Conservation (phyloP, 805 yeast genomes). For the Wickerhamomyces queroliae region DNA sequence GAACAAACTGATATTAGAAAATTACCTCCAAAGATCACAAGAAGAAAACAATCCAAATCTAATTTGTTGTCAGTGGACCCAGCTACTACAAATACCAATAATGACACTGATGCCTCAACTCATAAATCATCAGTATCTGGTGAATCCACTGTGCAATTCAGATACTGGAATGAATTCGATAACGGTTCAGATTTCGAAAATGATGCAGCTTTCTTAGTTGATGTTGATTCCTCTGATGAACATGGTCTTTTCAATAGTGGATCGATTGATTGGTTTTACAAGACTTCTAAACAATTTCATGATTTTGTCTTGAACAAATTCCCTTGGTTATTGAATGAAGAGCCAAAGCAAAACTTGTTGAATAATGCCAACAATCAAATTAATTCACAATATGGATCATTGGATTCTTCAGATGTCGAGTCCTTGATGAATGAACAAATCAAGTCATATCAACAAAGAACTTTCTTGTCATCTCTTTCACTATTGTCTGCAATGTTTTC, state of each 20-base stretch:
- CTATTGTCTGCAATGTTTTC: conserved; percentile 33
- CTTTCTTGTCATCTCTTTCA: conserved; percentile 39
- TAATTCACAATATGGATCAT: conserved; percentile 2
- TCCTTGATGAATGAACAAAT: conserved; percentile 6
- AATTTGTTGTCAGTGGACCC: conserved; percentile 1
- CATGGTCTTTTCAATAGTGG: conserved; percentile 14
- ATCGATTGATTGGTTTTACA: conserved; percentile 24
- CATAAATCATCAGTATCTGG: conserved; percentile 7
- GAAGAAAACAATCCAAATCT: conserved; percentile 2
- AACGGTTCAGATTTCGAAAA: conserved; percentile 49
- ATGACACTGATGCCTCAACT: conserved; percentile 3
- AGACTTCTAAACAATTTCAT: conserved; percentile 10
- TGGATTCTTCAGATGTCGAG: conserved; percentile 10
- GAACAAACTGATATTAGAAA: conserved; percentile 37
- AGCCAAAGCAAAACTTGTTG: neutral
- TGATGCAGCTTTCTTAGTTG: conserved; percentile 31
- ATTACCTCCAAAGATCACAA: conserved; percentile 27
- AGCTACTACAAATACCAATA: neutral
- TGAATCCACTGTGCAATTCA: conserved; percentile 19
- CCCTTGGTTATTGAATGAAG: conserved; percentile 14
- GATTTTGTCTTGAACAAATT: conserved; percentile 8
- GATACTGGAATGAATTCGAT: conserved; percentile 70
- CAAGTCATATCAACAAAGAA: conserved; percentile 29
- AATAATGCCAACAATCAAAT: neutral
- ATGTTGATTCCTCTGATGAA: conserved; percentile 26